A percentile compares a stretch with the other conserved stretches of the same genome.
Conservation (phyloP, 2,329 filamentous ascomycete species). For the Penicillium sclerotigenum region DNA sequence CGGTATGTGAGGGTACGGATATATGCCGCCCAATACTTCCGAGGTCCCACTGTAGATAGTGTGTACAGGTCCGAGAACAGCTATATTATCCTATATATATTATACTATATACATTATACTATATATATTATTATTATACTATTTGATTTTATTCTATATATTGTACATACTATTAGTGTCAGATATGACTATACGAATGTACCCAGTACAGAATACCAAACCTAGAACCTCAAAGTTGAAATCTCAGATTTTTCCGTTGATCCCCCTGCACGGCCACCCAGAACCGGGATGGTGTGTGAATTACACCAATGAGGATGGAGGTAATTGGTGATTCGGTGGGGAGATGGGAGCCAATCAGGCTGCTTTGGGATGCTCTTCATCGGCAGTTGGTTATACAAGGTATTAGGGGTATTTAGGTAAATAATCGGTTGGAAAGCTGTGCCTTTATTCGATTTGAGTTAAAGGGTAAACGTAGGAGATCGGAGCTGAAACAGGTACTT, state of each 20-base stretch:
- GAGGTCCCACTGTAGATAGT: too few species aligned
- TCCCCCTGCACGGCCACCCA: slow-evolving; percentile 21
- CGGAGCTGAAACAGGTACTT: background rate
- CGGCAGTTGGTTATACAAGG: slow-evolving; percentile 14
- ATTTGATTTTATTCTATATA: too few species aligned
- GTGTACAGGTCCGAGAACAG: background rate
- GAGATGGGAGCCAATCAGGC: slow-evolving; percentile 17
- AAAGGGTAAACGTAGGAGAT: background rate
- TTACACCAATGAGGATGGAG: slow-evolving; percentile 15
- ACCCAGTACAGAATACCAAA: background rate
- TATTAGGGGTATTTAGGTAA: background rate
- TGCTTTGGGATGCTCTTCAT: slow-evolving; percentile 24
- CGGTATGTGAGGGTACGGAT: too few species aligned
- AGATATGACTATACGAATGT: background rate
- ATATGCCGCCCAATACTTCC: too few species aligned
- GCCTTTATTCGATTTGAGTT: background rate
- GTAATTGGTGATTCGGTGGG: slow-evolving; percentile 11
- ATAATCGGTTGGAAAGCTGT: background rate
- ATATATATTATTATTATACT: too few species aligned
- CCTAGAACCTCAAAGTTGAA: background rate
- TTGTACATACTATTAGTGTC: background rate
- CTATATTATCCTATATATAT: too few species aligned
- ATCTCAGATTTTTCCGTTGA: slow-evolving; percentile 6
- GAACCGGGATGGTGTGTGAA: slow-evolving; percentile 19
- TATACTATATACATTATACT: too few species aligned